phyloP scores from a whole-genome alignment of 2,329 filamentous ascomycete species.

The Verticillium tricorpus region DNA sequence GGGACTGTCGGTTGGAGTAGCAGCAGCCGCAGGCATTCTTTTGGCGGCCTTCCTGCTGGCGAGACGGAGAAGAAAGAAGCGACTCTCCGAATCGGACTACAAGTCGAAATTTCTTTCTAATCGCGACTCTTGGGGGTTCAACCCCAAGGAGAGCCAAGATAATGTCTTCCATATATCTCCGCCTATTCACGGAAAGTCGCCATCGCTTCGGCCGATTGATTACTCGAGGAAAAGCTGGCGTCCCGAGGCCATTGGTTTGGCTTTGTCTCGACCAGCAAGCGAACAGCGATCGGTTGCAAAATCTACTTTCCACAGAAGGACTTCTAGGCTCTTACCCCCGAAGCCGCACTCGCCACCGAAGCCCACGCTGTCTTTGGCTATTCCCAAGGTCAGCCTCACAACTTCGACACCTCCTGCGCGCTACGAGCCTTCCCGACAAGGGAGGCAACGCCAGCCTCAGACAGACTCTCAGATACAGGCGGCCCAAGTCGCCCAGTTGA shows the following conservation, averaged over 20 bases:
- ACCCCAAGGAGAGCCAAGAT: not conserved
- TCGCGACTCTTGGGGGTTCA: not conserved
- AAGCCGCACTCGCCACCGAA: conserved; percentile 26
- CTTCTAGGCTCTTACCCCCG: conserved; percentile 40
- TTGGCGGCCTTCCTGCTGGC: not conserved
- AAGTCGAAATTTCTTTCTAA: not conserved
- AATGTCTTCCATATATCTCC: conserved; percentile 37
- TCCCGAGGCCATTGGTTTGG: conserved; percentile 37
- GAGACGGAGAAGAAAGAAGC: not conserved
- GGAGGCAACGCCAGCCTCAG: conserved; percentile 1
- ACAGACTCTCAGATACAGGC: conserved; percentile 11
- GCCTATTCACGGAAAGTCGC: conserved; percentile 27
- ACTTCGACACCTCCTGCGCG: conserved; percentile 4
- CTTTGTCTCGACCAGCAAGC: conserved; percentile 32
- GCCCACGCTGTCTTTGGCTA: conserved; percentile 37
- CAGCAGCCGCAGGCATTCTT: conserved; percentile 5
- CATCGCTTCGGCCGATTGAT: conserved; percentile 10
- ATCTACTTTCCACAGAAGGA: conserved; percentile 19
- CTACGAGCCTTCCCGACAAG: conserved; percentile 1
- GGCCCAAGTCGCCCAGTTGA: conserved; percentile 9
- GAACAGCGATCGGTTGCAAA: conserved; percentile 3
- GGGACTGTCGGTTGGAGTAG: conserved; percentile 11
- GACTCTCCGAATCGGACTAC: not conserved
- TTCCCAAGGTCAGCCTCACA: conserved; percentile 19
- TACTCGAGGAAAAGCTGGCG: conserved; percentile 21